phyloP scores from a whole-genome alignment of 352 stramenopile genomes.

The Halophytophthora polymorphica region DNA sequence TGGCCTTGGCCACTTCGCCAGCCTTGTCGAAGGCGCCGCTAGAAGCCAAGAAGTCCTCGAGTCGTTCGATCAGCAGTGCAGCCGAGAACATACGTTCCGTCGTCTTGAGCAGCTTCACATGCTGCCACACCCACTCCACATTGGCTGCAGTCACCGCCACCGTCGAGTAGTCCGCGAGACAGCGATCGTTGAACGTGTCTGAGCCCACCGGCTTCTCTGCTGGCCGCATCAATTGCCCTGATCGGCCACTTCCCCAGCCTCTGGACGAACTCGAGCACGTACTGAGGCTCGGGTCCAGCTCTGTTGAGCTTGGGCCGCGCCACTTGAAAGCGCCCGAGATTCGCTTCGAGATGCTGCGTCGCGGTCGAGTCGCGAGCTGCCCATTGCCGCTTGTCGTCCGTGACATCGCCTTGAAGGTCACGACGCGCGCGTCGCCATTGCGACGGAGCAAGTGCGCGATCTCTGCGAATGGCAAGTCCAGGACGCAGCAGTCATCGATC shows the following conservation, averaged over 20 bases:
- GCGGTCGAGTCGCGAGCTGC: conserved; percentile 7
- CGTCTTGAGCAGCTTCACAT: conserved; percentile 59
- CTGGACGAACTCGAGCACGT: conserved; percentile 19
- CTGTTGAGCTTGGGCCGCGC: conserved; percentile 14
- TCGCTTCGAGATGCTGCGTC: conserved; percentile 35
- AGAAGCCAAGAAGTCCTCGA: conserved; percentile 51
- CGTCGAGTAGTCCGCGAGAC: conserved; percentile 52
- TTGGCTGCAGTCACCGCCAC: conserved; percentile 48
- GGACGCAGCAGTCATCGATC: conserved; percentile 57
- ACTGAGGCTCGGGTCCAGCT: conserved; percentile 23
- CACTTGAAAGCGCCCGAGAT: conserved; percentile 53
- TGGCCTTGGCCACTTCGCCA: conserved; percentile 20
- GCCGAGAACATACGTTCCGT: conserved; percentile 78
- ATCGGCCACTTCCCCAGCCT: conserved; percentile 15
- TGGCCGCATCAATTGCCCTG: background rate
- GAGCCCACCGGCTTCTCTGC: background rate
- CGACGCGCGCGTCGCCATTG: conserved; percentile 36
- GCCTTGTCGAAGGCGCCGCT: conserved; percentile 17
- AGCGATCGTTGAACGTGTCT: conserved; percentile 5
- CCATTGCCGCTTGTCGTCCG: conserved; percentile 31
- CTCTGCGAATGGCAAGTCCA: conserved; percentile 54
- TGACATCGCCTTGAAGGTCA: conserved; percentile 62
- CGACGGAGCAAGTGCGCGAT: conserved; percentile 55
- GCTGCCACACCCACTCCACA: conserved; percentile 68
- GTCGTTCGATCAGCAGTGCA: conserved; percentile 59